Percentiles rank a stretch among this genome's conserved stretches.
Conservation (phyloP, 1,284 basidiomycete species). For the Microbotryum silenes-acaulis region DNA sequence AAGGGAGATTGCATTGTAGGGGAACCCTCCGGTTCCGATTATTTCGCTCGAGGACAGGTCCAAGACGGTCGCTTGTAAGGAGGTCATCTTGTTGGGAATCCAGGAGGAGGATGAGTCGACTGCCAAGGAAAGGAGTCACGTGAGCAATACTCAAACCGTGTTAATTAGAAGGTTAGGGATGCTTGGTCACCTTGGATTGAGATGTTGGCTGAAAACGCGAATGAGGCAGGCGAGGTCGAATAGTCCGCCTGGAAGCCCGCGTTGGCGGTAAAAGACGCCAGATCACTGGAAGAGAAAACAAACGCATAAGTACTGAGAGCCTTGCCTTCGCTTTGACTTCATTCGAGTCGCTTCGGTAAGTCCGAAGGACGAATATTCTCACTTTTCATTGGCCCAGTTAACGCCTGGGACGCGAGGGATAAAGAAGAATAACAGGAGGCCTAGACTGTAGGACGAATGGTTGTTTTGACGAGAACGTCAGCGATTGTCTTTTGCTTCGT, state of each 20-base stretch:
- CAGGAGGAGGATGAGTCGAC: not conserved
- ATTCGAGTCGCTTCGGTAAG: slow-evolving; percentile 4
- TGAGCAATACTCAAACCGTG: not conserved
- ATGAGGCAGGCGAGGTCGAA: slow-evolving; percentile 24
- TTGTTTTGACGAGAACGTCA: too few species aligned
- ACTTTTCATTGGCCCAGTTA: not conserved
- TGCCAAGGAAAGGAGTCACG: too few species aligned
- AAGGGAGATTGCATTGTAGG: too few species aligned
- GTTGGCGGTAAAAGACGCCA: slow-evolving; percentile 11
- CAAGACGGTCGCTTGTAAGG: slow-evolving; percentile 14
- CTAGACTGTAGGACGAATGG: not conserved
- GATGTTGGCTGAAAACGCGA: slow-evolving; percentile 26
- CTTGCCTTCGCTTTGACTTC: not conserved
- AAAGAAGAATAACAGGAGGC: slow-evolving; percentile 25
- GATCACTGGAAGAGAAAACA: not conserved
- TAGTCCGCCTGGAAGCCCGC: slow-evolving; percentile 14
- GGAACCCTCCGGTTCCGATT: slow-evolving; percentile 19
- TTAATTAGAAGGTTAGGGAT: not conserved
- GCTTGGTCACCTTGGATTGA: slow-evolving; percentile 8
- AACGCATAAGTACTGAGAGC: too few species aligned
- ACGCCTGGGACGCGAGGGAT: slow-evolving; percentile 22
- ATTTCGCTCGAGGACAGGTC: slow-evolving; percentile 18
- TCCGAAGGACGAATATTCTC: not conserved
- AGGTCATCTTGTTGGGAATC: slow-evolving; percentile 18
- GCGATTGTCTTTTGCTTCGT: too few species aligned